Evolutionary conservation across 306 rosid genomes (phyloP).

Genomic region (Ormosia semicastrata): DNA sequence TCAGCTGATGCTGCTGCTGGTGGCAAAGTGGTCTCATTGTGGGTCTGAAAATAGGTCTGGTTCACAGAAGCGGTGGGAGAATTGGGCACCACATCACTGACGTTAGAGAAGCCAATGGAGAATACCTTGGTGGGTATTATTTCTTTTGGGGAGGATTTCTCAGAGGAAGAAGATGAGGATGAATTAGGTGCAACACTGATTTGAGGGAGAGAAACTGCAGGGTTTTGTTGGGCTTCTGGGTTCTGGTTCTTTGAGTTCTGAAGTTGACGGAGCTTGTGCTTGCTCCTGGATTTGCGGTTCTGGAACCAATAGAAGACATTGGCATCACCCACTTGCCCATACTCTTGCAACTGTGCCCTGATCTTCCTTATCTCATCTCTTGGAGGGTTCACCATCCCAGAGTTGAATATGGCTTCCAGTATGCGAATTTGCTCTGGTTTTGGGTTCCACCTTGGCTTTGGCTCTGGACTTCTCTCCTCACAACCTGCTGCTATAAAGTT

Average conservation of each 20-base stretch:
- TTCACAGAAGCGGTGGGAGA: constrained; percentile 56
- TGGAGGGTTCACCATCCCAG: constrained; percentile 96
- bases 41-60: constrained; percentile 47
- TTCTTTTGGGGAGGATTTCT: constrained; percentile 63
- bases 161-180: constrained; percentile 67
- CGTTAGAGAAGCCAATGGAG: constrained; percentile 54
- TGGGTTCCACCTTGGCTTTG: constrained; percentile 97
- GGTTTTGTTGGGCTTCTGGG: constrained; percentile 32
- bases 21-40: constrained; percentile 30
- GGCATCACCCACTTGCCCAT: constrained; percentile 97
- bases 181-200: background rate
- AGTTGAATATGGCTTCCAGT: constrained; percentile 90
- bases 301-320: constrained; percentile 98
- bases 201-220: background rate
- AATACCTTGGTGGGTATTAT: constrained; percentile 29
- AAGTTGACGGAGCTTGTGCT: constrained; percentile 92
- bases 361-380: constrained; percentile 93
- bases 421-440: constrained; percentile 91
- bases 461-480: constrained; percentile 90
- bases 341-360: constrained; percentile 84
- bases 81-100: constrained; percentile 41
- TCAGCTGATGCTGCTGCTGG: constrained; percentile 26
- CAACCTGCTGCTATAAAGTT: constrained; percentile 30
- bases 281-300: constrained; percentile 92
- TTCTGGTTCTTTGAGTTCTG: constrained; percentile 60